Evolutionary conservation across 805 yeast genomes (phyloP).

Genomic region (Millerago galiae): DNA sequence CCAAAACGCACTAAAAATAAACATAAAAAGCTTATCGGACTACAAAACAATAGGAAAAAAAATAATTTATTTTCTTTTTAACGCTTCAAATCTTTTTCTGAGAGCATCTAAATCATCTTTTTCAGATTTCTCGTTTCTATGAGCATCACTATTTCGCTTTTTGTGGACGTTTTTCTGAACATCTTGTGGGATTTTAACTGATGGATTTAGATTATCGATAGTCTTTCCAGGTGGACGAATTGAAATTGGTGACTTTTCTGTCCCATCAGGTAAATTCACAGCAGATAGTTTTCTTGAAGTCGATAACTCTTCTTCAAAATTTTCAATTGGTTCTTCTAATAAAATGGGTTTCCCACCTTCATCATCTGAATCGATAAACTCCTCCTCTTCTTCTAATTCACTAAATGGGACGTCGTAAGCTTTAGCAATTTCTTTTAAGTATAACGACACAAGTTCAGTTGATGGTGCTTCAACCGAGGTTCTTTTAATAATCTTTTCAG

Average conservation of each 20-base stretch:
- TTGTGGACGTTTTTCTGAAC: constrained; percentile 31
- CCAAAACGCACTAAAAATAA: constrained; percentile 45
- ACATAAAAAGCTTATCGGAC: not conserved
- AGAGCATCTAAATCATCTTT: constrained; percentile 56
- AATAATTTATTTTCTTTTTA: constrained; percentile 35
- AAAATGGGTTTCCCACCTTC: constrained; percentile 31
- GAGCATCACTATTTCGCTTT: constrained; percentile 21
- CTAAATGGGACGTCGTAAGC: constrained; percentile 75
- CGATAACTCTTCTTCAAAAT: constrained; percentile 13
- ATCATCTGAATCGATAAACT: constrained; percentile 28
- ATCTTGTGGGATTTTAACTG: constrained; percentile 35
- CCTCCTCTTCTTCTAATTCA: constrained; percentile 32
- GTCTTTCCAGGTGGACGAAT: constrained; percentile 36
- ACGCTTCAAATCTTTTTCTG: constrained; percentile 70
- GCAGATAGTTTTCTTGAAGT: constrained; percentile 21
- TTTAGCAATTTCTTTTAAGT: constrained; percentile 72
- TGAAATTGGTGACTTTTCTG: constrained; percentile 32
- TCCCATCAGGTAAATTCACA: constrained; percentile 8
- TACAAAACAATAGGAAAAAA: not conserved
- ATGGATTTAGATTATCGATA: constrained; percentile 33
- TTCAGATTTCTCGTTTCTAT: constrained; percentile 18
- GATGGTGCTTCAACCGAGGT: constrained; percentile 65
- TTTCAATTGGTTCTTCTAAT: constrained; percentile 29
- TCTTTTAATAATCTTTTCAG: constrained; percentile 57
- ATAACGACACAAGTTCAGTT: constrained; percentile 56